Conservation (phyloP, 1,139 yeast species). For the Torulaspora pretoriensis region DNA sequence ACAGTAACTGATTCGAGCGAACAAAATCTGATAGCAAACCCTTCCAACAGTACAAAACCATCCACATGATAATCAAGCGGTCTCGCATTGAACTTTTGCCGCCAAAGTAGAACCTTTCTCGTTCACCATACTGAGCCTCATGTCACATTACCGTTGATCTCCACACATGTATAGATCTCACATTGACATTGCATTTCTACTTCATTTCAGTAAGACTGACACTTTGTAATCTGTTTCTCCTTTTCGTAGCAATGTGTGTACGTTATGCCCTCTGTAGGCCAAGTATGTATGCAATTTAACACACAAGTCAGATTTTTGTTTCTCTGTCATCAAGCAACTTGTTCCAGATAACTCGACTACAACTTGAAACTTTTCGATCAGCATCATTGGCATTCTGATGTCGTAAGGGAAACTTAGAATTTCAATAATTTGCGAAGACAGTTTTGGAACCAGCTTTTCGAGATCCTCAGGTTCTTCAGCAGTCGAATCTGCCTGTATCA, state of each 20-base stretch:
- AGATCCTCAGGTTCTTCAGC: not conserved
- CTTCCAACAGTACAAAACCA: not conserved
- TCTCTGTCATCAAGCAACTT: not conserved
- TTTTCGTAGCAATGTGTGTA: slow-evolving; percentile 1
- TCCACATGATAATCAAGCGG: not conserved
- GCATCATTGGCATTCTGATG: slow-evolving; percentile 12
- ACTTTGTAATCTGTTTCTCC: not conserved
- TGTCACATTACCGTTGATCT: no score
- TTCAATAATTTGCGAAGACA: slow-evolving; percentile 9
- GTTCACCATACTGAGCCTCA: no score
- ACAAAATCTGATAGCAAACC: not conserved
- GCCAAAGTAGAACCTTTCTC: no score
- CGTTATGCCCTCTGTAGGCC: slow-evolving; percentile 9
- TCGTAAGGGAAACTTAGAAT: slow-evolving; percentile 18
- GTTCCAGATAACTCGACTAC: slow-evolving; percentile 7
- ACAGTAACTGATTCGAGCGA: not conserved
- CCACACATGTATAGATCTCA: no score
- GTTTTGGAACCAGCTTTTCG: not conserved
- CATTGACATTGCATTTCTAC: not conserved
- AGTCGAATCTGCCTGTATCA: slow-evolving; percentile 3
- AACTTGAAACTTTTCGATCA: slow-evolving; percentile 17
- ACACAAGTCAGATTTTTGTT: not conserved
- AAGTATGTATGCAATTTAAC: slow-evolving; percentile 11
- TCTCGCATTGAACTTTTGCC: no score
- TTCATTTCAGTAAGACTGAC: slow-evolving; percentile 4